A percentile compares a stretch with the other conserved stretches of the same genome.
Evolutionary conservation across 2,329 filamentous ascomycete genomes (phyloP).

Genomic region (Colletotrichum sp.): DNA sequence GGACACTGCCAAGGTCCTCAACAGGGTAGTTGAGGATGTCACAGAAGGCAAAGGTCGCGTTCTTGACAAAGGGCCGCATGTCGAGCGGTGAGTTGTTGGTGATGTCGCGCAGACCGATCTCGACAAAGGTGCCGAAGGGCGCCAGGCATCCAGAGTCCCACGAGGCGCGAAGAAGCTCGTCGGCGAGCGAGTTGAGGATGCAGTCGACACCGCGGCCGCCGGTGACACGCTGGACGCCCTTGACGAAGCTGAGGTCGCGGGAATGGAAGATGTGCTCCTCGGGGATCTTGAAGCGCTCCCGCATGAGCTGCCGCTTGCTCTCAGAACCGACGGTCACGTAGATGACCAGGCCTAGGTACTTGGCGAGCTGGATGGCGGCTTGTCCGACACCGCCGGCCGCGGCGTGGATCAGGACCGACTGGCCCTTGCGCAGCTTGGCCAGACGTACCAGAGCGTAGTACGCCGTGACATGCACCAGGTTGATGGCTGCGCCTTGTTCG

Average conservation of each 20-base stretch:
- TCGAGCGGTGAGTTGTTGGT: constrained; percentile 43
- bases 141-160: constrained; percentile 42
- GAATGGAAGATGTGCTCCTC: constrained; percentile 33
- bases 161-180: constrained; percentile 38
- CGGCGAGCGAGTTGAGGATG: constrained; percentile 40
- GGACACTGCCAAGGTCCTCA: constrained; percentile 22
- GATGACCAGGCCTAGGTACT: constrained; percentile 33
- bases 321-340: constrained; percentile 35
- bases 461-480: constrained; percentile 35
- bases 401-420: constrained; percentile 32
- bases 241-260: constrained; percentile 31
- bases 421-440: constrained; percentile 27
- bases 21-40: constrained; percentile 27
- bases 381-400: constrained; percentile 31
- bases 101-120: constrained; percentile 46
- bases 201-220: constrained; percentile 30
- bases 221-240: constrained; percentile 26
- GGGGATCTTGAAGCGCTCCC: constrained; percentile 28
- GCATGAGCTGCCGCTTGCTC: constrained; percentile 31
- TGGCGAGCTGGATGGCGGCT: constrained; percentile 29
- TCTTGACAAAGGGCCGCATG: constrained; percentile 46
- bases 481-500: constrained; percentile 31
- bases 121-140: constrained; percentile 42
- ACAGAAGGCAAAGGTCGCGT: constrained; percentile 37
- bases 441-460: constrained; percentile 33